Percentiles rank a stretch among this genome's conserved stretches.
Conservation (phyloP, 2,329 filamentous ascomycete genomes). For the Trichoderma brevicompactum region DNA sequence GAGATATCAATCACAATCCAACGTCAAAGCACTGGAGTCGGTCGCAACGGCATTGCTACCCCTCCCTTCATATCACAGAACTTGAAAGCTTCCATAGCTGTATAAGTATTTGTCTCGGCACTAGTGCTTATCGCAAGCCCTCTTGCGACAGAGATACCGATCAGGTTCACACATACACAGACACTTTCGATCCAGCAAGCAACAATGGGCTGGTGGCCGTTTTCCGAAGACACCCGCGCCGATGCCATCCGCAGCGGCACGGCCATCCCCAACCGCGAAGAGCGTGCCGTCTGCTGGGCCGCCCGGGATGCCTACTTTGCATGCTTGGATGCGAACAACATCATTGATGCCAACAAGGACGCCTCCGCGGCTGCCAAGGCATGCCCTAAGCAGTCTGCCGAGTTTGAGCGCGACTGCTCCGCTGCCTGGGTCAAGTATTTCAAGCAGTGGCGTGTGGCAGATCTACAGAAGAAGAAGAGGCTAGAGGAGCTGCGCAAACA, state of each 20-base stretch:
- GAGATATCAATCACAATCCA: neutral
- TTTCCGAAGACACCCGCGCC: slow-evolving; percentile 52
- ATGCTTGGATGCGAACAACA: slow-evolving; percentile 81
- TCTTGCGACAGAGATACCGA: neutral
- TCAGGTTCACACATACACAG: neutral
- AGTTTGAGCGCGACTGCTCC: slow-evolving; percentile 85
- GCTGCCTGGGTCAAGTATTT: slow-evolving; percentile 97
- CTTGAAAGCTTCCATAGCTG: neutral
- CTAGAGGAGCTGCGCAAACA: slow-evolving; percentile 75
- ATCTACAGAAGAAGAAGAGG: slow-evolving; percentile 81
- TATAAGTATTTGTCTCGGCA: neutral
- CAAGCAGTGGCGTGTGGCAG: slow-evolving; percentile 93
- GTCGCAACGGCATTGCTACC: neutral
- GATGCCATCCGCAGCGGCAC: slow-evolving; percentile 60
- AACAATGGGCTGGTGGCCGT: slow-evolving; percentile 54
- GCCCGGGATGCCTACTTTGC: slow-evolving; percentile 85
- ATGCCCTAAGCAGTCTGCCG: slow-evolving; percentile 49
- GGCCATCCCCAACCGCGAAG: slow-evolving; percentile 81
- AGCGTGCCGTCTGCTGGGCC: slow-evolving; percentile 86
- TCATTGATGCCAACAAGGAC: slow-evolving; percentile 68
- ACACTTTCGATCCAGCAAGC: neutral
- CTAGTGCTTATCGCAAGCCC: neutral
- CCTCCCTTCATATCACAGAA: neutral
- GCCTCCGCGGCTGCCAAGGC: slow-evolving; percentile 45
- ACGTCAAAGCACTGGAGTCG: neutral